A percentile compares a stretch with the other conserved stretches of the same genome.
Conservation (phyloP, 805 yeast genomes). For the Wickerhamiella parazyma region DNA sequence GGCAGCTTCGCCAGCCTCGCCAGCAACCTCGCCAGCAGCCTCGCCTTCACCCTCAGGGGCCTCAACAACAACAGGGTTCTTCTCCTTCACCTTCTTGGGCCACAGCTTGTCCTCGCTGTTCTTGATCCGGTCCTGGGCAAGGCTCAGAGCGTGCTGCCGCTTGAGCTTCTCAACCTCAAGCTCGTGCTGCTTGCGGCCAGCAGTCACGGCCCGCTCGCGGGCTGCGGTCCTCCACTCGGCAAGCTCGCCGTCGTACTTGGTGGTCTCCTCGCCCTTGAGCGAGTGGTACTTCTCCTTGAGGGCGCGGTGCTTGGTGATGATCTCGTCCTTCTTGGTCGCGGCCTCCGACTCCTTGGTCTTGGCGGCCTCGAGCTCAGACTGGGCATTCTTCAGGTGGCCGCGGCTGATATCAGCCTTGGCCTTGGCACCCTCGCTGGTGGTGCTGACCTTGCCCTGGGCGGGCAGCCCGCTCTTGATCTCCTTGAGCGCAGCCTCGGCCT, state of each 20-base stretch:
- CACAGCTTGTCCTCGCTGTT: conserved; percentile 4
- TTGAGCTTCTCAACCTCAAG: conserved; percentile 13
- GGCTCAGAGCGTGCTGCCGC: conserved; percentile 4
- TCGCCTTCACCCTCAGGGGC: neutral
- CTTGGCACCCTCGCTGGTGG: conserved; percentile 4
- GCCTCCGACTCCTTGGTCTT: conserved; percentile 3
- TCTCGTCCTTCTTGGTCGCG: conserved; percentile 3
- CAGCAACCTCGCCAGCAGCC: neutral
- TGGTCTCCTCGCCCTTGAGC: conserved; percentile 8
- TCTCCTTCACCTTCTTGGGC: conserved; percentile 4
- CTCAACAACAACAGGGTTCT: conserved; percentile 3
- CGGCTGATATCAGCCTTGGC: conserved; percentile 8
- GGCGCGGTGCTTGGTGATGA: conserved; percentile 7
- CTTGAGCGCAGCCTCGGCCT: conserved; percentile 10
- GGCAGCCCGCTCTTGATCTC: conserved; percentile 7
- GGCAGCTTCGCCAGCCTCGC: too few species aligned
- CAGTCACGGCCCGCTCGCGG: conserved; percentile 12
- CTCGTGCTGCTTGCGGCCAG: conserved; percentile 13
- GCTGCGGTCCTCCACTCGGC: conserved; percentile 12
- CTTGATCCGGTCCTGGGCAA: conserved; percentile 6
- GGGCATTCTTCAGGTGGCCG: neutral
- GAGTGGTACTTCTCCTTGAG: conserved; percentile 9
- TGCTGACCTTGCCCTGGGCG: neutral
- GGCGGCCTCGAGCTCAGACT: conserved; percentile 3
- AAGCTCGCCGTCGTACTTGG: conserved; percentile 15